Conservation (phyloP, 192 early-diverging fungal species). For the Dispira simplex region DNA sequence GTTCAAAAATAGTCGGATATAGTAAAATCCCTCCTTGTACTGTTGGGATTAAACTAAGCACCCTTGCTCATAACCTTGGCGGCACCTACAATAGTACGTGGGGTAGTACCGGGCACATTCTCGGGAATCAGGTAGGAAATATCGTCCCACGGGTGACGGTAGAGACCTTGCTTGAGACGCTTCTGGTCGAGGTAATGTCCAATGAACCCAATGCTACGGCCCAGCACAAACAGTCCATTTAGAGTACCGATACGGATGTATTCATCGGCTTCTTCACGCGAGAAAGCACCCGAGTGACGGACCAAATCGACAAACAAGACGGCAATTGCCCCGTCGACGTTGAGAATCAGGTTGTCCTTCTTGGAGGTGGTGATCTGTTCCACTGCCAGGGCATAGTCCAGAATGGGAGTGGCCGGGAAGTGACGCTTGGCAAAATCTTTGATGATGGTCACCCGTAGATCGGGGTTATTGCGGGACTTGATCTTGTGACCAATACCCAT, state of each 20-base stretch:
- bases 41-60: not conserved
- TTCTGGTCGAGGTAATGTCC: constrained; percentile 98
- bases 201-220: constrained; percentile 91
- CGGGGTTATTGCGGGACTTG: constrained; percentile 97
- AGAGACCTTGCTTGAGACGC: constrained; percentile 94
- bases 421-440: constrained; percentile 80
- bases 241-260: constrained; percentile 89
- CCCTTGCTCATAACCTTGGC: not conserved
- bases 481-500: constrained; percentile 99
- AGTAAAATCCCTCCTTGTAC: too few relatives aligned
- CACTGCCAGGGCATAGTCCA: constrained; percentile 87
- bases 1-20: too few relatives aligned
- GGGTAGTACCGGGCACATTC: not conserved
- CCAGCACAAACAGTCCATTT: constrained; percentile 94
- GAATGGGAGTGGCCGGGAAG: constrained; percentile 75
- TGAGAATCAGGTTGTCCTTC: constrained; percentile 96
- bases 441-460: constrained; percentile 89
- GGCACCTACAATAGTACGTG: not conserved
- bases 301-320: constrained; percentile 92
- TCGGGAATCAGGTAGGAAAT: constrained; percentile 66
- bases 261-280: constrained; percentile 87
- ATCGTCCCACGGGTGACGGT: constrained; percentile 97
- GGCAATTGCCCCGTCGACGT: constrained; percentile 89
- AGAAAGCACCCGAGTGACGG: constrained; percentile 84
- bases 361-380: constrained; percentile 93